Evolutionary conservation across 768 basidiomycete genomes (phyloP).

Genomic region (Boletellus emodensis): DNA sequence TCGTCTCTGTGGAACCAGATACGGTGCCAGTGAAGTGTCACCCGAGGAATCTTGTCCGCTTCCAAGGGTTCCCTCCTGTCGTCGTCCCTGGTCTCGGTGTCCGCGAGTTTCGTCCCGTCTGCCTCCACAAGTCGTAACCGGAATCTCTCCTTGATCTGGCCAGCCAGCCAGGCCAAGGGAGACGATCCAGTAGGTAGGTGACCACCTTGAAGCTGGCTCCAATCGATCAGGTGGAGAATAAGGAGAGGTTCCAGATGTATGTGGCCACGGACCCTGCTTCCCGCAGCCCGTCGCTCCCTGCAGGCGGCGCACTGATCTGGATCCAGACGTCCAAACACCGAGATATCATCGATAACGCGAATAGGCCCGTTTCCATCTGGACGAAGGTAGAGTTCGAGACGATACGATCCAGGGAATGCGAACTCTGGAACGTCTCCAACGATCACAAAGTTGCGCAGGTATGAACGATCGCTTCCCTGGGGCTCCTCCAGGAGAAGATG

Average conservation of each 20-base stretch:
- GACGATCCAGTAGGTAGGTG: too few species aligned
- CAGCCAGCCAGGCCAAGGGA: too few species aligned
- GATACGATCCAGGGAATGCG: slow-evolving; percentile 16
- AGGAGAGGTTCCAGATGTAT: slow-evolving; percentile 15
- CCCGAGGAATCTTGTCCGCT: too few species aligned
- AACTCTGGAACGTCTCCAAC: slow-evolving; percentile 13
- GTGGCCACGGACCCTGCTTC: slow-evolving; percentile 11
- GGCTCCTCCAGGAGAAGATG: background rate
- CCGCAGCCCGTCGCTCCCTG: slow-evolving; percentile 7
- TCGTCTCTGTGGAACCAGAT: too few species aligned
- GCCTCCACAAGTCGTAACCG: background rate
- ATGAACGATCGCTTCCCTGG: background rate
- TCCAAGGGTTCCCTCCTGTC: too few species aligned
- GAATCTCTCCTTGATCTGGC: too few species aligned
- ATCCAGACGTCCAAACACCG: slow-evolving; percentile 8
- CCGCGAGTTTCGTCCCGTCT: slow-evolving; percentile 2
- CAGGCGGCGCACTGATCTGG: slow-evolving; percentile 10
- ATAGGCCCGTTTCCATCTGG: background rate
- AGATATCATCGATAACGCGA: slow-evolving; percentile 13
- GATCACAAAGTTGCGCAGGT: slow-evolving; percentile 9
- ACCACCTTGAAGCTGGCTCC: too few species aligned
- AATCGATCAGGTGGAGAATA: slow-evolving; percentile 5
- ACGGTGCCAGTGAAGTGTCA: too few species aligned
- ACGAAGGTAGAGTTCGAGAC: slow-evolving; percentile 16
- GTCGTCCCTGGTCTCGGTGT: too few species aligned